Evolutionary conservation across 768 basidiomycete species (phyloP).

Genomic region (Mycena maculata): DNA sequence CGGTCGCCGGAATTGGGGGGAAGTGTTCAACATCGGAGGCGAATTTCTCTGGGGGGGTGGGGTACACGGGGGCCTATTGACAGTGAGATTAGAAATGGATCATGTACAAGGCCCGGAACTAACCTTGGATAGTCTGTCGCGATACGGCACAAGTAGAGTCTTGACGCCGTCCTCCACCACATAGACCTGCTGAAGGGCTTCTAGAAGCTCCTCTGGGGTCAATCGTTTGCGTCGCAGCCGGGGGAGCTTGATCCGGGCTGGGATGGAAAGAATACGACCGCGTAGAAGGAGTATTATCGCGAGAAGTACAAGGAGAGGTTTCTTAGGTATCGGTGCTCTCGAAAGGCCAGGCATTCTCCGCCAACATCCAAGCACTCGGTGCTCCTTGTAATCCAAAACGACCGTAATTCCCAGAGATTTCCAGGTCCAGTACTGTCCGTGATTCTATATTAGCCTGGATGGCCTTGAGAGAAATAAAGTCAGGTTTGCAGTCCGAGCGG

Average conservation of each 20-base stretch:
- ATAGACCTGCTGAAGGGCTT: constrained; percentile 73
- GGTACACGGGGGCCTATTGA: constrained; percentile 55
- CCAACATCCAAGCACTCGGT: constrained; percentile 1
- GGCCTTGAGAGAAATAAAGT: no score
- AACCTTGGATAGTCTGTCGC: constrained; percentile 73
- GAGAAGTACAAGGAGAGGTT: constrained; percentile 52
- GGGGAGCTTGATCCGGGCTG: constrained; percentile 43
- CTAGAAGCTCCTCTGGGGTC: constrained; percentile 54
- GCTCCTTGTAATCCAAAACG: no score
- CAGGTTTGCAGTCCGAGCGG: no score
- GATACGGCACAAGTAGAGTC: constrained; percentile 75
- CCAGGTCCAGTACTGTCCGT: no score
- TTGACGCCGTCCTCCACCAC: constrained; percentile 69
- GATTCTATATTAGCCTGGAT: no score
- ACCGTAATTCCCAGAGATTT: no score
- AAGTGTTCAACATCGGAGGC: constrained; percentile 68
- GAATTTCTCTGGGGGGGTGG: constrained; percentile 64
- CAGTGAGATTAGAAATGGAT: neutral
- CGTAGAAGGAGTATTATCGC: constrained; percentile 64
- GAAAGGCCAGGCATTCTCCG: constrained; percentile 23
- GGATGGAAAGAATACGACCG: constrained; percentile 52
- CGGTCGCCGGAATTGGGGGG: constrained; percentile 60
- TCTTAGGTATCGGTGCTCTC: constrained; percentile 2
- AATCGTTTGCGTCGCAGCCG: constrained; percentile 45
- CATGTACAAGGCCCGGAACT: constrained; percentile 26